These are phyloP conservation scores for Aureobasidium sp. DNA, from an alignment of 2,329 filamentous ascomycete genomes.

Conservation along the genomic window DNA sequence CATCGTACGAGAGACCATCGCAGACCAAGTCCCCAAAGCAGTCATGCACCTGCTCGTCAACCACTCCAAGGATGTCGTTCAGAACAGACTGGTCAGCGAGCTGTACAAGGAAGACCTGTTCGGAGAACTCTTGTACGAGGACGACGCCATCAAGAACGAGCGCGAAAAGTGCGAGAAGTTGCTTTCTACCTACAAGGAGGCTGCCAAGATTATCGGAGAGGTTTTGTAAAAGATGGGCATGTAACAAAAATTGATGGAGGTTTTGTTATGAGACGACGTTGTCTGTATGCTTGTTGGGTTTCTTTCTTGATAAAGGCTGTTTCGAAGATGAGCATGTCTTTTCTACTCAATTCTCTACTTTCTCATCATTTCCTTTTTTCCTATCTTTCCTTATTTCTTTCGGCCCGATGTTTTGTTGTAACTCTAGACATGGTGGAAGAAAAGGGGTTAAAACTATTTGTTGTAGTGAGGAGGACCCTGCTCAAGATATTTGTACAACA, in stretches of 20 bases:
- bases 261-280: neutral
- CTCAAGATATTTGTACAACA: neutral
- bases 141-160: slow-evolving; percentile 94
- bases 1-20: slow-evolving; percentile 97
- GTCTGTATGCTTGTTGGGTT: neutral
- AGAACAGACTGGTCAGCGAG: slow-evolving; percentile 92
- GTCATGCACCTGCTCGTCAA: slow-evolving; percentile 99
- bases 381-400: neutral
- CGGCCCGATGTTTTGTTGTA: neutral
- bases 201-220: slow-evolving; percentile 95
- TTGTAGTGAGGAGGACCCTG: neutral
- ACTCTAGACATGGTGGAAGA: neutral
- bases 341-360: neutral
- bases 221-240: slow-evolving; percentile 54
- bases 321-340: neutral
- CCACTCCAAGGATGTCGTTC: slow-evolving; percentile 94
- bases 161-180: slow-evolving; percentile 97
- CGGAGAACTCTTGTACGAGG: slow-evolving; percentile 89
- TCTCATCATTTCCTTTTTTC: too few species aligned
- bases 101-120: slow-evolving; percentile 90
- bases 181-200: slow-evolving; percentile 90
- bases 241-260: neutral
- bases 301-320: neutral
- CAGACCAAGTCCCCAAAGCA: slow-evolving; percentile 95
- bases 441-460: neutral